Evolutionary conservation across 192 early-diverging fungal species (phyloP), one percentile per base, ranked within the genome.

Genomic region (Kappamyces sp.): DNA sequence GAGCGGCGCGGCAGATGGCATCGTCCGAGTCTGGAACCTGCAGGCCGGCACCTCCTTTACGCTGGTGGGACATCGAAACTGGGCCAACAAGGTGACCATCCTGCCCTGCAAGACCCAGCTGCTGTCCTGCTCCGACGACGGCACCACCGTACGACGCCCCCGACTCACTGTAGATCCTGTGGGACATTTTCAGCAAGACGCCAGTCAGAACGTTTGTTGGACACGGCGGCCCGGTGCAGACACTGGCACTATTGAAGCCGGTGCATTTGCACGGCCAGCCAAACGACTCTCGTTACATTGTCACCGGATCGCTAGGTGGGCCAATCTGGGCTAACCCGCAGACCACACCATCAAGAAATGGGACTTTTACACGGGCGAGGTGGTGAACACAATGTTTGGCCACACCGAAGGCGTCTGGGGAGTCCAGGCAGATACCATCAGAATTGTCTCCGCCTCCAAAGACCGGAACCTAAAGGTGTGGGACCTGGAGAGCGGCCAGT

Each of bases 391-490:
- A 1, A 78, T 96, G 1, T 82, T 77, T 30, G 94, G 94, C 7
- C 93, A 97, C 68, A 83, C 81, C 1, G 83, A 85, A 49, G 87
- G 91, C 39, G 89, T 99, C 80, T 88, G 49, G 86, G 93, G 76
- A 32, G 84, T 89, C 49, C 79, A 78, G 34, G 77, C 78, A 47
- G 87, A 90, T 59, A 80, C 85, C 14, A 69, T 86, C 47, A 66
- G 86, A 7, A 70, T 96, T 57, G 83, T 97, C 12, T 89, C 90
- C 4, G 90, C 90, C 5, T 85, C 85, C 9, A 70, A 89, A 4
- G 96, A 97, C 59, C 83, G 85, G 45, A 91, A 81, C 0, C 76
- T 99, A 51, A 90, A 89, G 48, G 77, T 99, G n/a, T 99, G 94
- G 94, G 87, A 91, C 52, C 72, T 90, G 12, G 80, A 85, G 45